phyloP scores from a whole-genome alignment of 345 rosid genomes.

The Dipteronia dyeriana region DNA sequence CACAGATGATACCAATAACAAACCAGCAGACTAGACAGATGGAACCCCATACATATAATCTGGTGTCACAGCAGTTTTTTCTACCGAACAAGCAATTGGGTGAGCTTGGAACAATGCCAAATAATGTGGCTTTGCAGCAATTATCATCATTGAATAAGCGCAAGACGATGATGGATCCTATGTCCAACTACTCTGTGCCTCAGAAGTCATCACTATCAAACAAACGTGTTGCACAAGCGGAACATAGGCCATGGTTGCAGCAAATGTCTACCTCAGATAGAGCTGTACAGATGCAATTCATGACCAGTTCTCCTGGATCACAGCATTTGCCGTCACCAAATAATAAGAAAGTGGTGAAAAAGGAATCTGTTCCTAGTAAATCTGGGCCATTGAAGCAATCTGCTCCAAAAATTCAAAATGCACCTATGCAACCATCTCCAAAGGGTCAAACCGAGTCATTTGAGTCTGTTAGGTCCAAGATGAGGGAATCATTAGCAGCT shows the following conservation, averaged over 20 bases:
- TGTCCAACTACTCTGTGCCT: conserved; percentile 31
- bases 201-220: conserved; percentile 41
- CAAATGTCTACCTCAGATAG: conserved; percentile 39
- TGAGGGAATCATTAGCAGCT: conserved; percentile 77
- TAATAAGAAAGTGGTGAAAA: conserved; percentile 39
- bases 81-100: conserved; percentile 30
- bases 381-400: conserved; percentile 37
- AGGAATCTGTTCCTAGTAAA: conserved; percentile 44
- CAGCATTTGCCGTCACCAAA: conserved; percentile 41
- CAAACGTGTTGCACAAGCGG: conserved; percentile 56
- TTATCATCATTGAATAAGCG: conserved; percentile 47
- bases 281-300: conserved; percentile 37
- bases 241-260: conserved; percentile 87
- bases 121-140: conserved; percentile 39
- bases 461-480: conserved; percentile 74
- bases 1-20: conserved; percentile 27
- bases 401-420: conserved; percentile 43
- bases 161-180: conserved; percentile 50
- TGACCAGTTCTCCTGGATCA: conserved; percentile 36
- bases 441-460: conserved; percentile 47
- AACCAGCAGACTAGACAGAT: conserved; percentile 26
- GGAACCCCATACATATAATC: conserved; percentile 28
- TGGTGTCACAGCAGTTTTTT: conserved; percentile 31
- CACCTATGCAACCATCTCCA: conserved; percentile 38
- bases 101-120: conserved; percentile 33